phyloP scores from a whole-genome alignment of 2,329 filamentous ascomycete species.

The Triangularia verruculosa region DNA sequence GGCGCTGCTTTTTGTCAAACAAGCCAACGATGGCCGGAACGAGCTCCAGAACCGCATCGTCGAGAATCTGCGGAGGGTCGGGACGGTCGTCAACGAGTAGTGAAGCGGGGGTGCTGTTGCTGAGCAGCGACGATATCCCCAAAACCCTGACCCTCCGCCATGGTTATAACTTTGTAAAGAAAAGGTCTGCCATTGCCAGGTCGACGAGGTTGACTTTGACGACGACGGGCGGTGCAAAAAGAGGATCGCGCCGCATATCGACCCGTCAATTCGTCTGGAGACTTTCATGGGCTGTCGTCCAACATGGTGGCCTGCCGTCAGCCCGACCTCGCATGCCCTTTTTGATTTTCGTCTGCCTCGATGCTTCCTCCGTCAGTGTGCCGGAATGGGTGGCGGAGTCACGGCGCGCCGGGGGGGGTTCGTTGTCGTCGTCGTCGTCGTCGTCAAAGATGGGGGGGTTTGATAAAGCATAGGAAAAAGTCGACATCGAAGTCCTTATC shows the following conservation, averaged over 20 bases:
- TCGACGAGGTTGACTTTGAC: conserved; percentile 28
- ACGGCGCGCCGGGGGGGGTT: not conserved
- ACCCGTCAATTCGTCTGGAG: conserved; percentile 57
- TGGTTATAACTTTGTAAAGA: conserved; percentile 10
- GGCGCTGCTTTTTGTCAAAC: conserved; percentile 11
- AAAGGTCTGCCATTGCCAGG: conserved; percentile 16
- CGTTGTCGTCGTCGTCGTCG: not conserved
- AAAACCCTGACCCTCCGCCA: conserved; percentile 19
- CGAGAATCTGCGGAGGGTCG: conserved; percentile 13
- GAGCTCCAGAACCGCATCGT: conserved; percentile 18
- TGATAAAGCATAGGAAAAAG: conserved; percentile 18
- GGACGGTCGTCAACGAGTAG: conserved; percentile 9
- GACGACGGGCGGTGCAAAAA: conserved; percentile 45
- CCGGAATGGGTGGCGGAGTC: not conserved
- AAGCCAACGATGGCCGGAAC: conserved; percentile 17
- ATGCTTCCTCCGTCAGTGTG: not conserved
- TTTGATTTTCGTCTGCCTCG: conserved; percentile 14
- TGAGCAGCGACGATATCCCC: too few species aligned
- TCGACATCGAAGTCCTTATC: conserved; percentile 20
- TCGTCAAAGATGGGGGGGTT: conserved; percentile 4
- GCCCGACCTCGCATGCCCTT: conserved; percentile 28
- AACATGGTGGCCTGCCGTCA: conserved; percentile 42
- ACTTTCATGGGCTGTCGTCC: conserved; percentile 59
- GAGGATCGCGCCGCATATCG: conserved; percentile 56
- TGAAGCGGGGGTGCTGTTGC: too few species aligned